phyloP scores from a whole-genome alignment of 1,284 basidiomycete species.

The Microbotryomycetes sp. region DNA sequence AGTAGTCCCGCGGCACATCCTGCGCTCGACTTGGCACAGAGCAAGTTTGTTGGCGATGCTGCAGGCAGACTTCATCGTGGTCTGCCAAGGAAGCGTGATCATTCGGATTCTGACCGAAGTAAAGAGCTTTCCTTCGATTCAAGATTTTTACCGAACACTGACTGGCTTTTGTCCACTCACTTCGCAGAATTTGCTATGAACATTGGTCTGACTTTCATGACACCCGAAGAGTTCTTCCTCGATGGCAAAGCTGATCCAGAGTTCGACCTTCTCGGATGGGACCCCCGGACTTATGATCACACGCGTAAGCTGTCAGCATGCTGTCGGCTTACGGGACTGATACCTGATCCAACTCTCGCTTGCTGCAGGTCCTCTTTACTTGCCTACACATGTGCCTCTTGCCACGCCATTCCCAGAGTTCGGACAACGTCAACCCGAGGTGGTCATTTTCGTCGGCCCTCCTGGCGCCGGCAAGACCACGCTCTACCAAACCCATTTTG shows the following conservation, averaged over 20 bases:
- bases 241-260: slow-evolving; percentile 34
- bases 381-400: slow-evolving; percentile 59
- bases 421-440: slow-evolving; percentile 40
- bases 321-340: neutral
- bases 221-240: slow-evolving; percentile 73
- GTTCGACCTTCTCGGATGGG: slow-evolving; percentile 10
- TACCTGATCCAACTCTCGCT: slow-evolving; percentile 28
- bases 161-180: neutral
- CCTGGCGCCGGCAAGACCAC: slow-evolving; percentile 82
- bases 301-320: neutral
- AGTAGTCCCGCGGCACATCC: slow-evolving; percentile 55
- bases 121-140: slow-evolving; percentile 9
- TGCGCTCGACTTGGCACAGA: slow-evolving; percentile 57
- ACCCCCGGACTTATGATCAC: slow-evolving; percentile 17
- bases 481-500: slow-evolving; percentile 66
- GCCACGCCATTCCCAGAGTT: slow-evolving; percentile 46
- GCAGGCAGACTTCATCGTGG: slow-evolving; percentile 65
- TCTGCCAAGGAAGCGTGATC: slow-evolving; percentile 64
- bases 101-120: slow-evolving; percentile 68
- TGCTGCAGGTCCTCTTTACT: slow-evolving; percentile 53
- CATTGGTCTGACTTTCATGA: slow-evolving; percentile 59
- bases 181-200: slow-evolving; percentile 64
- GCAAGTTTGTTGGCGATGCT: slow-evolving; percentile 84
- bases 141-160: slow-evolving; percentile 1
- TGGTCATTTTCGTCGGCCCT: slow-evolving; percentile 81